Conservation (phyloP, 2,329 filamentous ascomycete genomes). For the Monosporascus sp. region DNA sequence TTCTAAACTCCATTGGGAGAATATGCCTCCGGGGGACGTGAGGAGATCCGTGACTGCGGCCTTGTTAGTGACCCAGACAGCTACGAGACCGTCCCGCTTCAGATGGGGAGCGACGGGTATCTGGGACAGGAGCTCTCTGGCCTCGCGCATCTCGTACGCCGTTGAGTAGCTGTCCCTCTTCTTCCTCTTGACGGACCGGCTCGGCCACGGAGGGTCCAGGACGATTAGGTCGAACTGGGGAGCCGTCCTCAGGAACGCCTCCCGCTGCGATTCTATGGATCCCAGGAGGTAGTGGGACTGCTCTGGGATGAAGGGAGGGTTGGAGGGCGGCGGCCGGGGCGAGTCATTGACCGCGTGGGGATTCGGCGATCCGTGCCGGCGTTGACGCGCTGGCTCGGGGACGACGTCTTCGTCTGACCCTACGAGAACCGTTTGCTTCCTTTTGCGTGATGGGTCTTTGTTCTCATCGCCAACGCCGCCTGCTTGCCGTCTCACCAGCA, state of each 20-base stretch:
- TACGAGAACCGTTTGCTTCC: slow-evolving; percentile 5
- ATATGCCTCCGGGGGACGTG: slow-evolving; percentile 49
- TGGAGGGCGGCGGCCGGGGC: too few species aligned
- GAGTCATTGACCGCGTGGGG: too few species aligned
- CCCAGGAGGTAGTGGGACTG: slow-evolving; percentile 43
- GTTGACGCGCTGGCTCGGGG: too few species aligned
- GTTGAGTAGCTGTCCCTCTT: slow-evolving; percentile 41
- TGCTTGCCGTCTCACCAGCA: slow-evolving; percentile 5
- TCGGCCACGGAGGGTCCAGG: slow-evolving; percentile 78
- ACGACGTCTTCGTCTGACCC: too few species aligned
- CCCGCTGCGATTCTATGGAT: slow-evolving; percentile 36
- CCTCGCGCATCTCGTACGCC: slow-evolving; percentile 39
- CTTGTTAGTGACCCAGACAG: slow-evolving; percentile 76
- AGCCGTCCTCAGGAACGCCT: slow-evolving; percentile 35
- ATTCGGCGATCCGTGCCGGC: not conserved
- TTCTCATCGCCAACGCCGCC: not conserved
- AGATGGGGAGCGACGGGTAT: slow-evolving; percentile 55
- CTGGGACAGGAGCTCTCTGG: slow-evolving; percentile 43
- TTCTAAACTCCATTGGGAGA: slow-evolving; percentile 62
- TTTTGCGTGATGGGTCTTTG: slow-evolving; percentile 5
- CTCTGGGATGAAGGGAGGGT: slow-evolving; percentile 32
- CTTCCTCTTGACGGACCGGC: slow-evolving; percentile 64
- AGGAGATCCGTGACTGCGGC: slow-evolving; percentile 51
- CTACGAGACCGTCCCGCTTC: slow-evolving; percentile 52
- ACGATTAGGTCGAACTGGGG: slow-evolving; percentile 62